Evolutionary conservation across 148 eudicot species (phyloP).

Genomic region (Rhododendron kiyosumense): DNA sequence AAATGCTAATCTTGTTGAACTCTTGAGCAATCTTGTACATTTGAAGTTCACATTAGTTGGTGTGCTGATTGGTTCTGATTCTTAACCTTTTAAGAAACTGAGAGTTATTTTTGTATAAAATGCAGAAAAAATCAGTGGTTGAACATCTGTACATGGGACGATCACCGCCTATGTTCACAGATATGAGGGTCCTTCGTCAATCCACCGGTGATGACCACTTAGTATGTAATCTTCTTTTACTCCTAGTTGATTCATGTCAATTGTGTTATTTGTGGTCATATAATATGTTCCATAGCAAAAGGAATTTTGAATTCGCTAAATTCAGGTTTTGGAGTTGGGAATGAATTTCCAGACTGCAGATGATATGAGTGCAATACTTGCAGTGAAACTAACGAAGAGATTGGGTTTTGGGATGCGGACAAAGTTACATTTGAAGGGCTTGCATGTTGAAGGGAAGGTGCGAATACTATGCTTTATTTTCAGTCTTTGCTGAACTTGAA

Average conservation of each 20-base stretch:
- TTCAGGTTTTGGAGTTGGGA: constrained; percentile 87
- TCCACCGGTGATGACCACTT: constrained; percentile 83
- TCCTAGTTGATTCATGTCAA: constrained; percentile 7
- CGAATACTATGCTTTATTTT: background rate
- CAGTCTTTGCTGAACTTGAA: background rate
- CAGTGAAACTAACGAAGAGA: constrained; percentile 61
- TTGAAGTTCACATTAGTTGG: background rate
- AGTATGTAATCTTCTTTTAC: constrained; percentile 32
- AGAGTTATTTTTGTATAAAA: constrained; percentile 6
- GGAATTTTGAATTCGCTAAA: background rate
- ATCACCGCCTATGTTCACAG: constrained; percentile 81
- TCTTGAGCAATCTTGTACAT: background rate
- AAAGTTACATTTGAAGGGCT: constrained; percentile 75
- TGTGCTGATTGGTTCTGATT: background rate
- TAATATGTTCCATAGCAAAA: constrained; percentile 1
- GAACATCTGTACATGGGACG: constrained; percentile 82
- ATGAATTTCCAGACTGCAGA: constrained; percentile 81
- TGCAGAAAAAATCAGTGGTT: constrained; percentile 57
- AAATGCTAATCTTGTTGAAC: background rate
- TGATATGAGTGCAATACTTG: constrained; percentile 87
- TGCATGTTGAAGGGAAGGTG: constrained; percentile 99
- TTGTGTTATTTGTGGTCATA: background rate
- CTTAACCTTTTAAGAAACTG: background rate
- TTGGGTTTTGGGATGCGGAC: constrained; percentile 86
- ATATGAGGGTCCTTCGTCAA: constrained; percentile 70